Base-by-base conservation (phyloP, 2,329 filamentous ascomycete species). In the Triangularia verruculosa region DNA sequence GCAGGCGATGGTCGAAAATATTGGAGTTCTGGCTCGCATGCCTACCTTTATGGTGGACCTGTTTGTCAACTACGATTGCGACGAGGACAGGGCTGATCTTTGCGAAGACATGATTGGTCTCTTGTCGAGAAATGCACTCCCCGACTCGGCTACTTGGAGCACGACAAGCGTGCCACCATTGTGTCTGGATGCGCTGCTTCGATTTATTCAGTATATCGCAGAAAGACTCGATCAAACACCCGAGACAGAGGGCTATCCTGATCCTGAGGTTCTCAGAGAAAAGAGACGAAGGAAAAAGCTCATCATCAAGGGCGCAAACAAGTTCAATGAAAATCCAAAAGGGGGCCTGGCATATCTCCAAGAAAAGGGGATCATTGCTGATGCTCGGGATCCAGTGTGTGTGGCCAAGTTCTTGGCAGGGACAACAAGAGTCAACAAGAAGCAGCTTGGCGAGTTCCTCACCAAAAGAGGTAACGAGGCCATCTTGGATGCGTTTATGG, bases 1-100 rank as follows among this genome's bases (percentile, higher is more conserved):
- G 69, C 95, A 99, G 80, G 93, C 95, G 30, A 99, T 99, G 95
- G 92, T 99, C 4, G 95, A 99, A 78, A 96, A 91, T 70, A 89
- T 99, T 53, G 93, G 94, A 34, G 93, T 94, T 61, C 81, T 99
- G 64, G 91, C 93, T 39, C 86, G 96, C 51, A 97, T 99, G 81
- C 93, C 95, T 0, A 93, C 89, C 51, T 99, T 96, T 73, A 93
- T 98, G 87, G 88, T 90, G 11, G 96, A 99, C 75, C 83, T 99
- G 7, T 99, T 97, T 74, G 88, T 98, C 77, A 99, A 99, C 76
- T 99, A 98, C 74, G 95, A 99, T 76, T 99, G 94, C 72, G 93
- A 98, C 72, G 88, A 92, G 59, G 92, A 99, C 73, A 86, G 93
- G 57, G 89, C 89, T 59, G 95, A 99, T 78, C 79, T 99, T 4